Evolutionary conservation across 768 basidiomycete genomes (phyloP).

Genomic region (Termitomyces bulborhizus): DNA sequence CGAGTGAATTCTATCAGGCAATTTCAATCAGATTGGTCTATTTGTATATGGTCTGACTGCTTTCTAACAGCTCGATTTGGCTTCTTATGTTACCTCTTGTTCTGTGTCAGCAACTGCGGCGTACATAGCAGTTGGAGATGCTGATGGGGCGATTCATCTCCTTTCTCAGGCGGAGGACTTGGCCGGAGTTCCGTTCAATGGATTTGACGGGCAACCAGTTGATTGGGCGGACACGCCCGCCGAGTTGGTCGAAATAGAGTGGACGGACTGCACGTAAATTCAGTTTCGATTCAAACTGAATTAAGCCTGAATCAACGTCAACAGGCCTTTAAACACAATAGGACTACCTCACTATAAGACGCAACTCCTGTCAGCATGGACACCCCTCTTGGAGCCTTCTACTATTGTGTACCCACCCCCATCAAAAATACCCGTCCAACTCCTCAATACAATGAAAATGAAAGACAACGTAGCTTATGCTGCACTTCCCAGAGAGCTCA

Average conservation of each 20-base stretch:
- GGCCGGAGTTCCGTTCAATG: conserved; percentile 70
- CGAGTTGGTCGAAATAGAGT: conserved; percentile 64
- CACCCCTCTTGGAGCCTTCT: conserved; percentile 34
- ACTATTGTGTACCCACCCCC: conserved; percentile 58
- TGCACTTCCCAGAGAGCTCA: conserved; percentile 76
- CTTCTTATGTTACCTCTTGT: conserved; percentile 72
- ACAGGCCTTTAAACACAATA: conserved; percentile 80
- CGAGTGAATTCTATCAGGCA: conserved; percentile 80
- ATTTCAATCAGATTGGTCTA: neutral
- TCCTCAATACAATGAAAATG: conserved; percentile 72
- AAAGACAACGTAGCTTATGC: conserved; percentile 93
- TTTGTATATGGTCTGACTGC: neutral
- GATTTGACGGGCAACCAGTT: conserved; percentile 79
- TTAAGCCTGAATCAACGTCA: neutral
- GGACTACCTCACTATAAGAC: conserved; percentile 82
- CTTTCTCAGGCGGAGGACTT: conserved; percentile 67
- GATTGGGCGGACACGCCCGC: conserved; percentile 81
- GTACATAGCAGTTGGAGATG: conserved; percentile 92
- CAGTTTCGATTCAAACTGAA: neutral
- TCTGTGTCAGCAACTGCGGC: conserved; percentile 82
- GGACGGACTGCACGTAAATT: conserved; percentile 76
- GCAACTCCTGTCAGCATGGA: conserved; percentile 71
- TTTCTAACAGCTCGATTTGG: conserved; percentile 51
- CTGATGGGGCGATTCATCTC: conserved; percentile 78
- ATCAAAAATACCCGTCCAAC: conserved; percentile 70